Conservation (phyloP, 2,329 filamentous ascomycete genomes). For the Ophiosphaerella korrae region DNA sequence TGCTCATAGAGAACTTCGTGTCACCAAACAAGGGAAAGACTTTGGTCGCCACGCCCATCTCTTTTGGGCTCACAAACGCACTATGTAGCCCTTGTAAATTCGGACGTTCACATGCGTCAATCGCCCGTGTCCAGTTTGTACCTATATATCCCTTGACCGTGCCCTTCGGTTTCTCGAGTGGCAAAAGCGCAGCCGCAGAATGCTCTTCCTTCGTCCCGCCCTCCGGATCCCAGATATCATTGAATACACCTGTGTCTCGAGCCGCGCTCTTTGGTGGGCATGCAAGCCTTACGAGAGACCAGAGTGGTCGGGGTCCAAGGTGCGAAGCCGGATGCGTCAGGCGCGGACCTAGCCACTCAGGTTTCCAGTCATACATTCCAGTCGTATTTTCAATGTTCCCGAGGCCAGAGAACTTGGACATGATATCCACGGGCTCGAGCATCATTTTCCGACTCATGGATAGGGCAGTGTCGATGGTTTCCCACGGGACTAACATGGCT, state of each 20-base stretch:
- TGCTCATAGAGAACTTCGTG: slow-evolving; percentile 55
- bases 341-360: slow-evolving; percentile 38
- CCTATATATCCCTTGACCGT: slow-evolving; percentile 51
- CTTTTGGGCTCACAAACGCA: slow-evolving; percentile 54
- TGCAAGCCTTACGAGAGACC: slow-evolving; percentile 50
- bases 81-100: slow-evolving; percentile 54
- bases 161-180: slow-evolving; percentile 31
- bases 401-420: slow-evolving; percentile 9
- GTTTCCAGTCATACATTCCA: slow-evolving; percentile 17
- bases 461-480: slow-evolving; percentile 48
- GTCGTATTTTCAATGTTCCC: slow-evolving; percentile 8
- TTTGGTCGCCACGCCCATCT: slow-evolving; percentile 48
- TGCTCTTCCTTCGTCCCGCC: slow-evolving; percentile 42
- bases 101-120: slow-evolving; percentile 51
- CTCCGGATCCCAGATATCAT: slow-evolving; percentile 43
- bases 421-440: slow-evolving; percentile 28
- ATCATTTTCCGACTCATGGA: slow-evolving; percentile 36
- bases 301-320: slow-evolving; percentile 46
- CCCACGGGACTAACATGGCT: slow-evolving; percentile 54
- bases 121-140: slow-evolving; percentile 51
- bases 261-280: slow-evolving; percentile 48
- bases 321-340: slow-evolving; percentile 23
- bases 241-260: slow-evolving; percentile 31
- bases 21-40: slow-evolving; percentile 58
- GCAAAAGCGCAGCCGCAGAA: slow-evolving; percentile 45